Conservation (phyloP, 2,329 filamentous ascomycete species). For the Penicillium rolfsii region DNA sequence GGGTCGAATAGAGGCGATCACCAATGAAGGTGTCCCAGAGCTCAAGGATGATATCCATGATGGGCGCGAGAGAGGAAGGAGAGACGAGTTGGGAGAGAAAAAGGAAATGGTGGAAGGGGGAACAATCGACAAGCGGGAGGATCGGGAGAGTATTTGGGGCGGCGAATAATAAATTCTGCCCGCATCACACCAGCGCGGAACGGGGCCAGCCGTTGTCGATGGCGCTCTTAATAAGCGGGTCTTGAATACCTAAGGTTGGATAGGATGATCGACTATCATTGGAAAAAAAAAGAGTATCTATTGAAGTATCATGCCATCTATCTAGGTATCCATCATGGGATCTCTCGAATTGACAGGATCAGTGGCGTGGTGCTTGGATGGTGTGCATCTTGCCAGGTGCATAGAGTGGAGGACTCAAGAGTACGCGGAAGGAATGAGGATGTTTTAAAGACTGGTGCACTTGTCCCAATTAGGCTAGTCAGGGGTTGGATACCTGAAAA, state of each 20-base stretch:
- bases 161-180: conserved; percentile 27
- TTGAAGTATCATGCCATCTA: not conserved
- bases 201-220: conserved; percentile 28
- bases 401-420: not conserved
- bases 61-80: not conserved
- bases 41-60: conserved; percentile 92
- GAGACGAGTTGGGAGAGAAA: conserved; percentile 5
- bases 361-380: conserved; percentile 2
- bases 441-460: not conserved
- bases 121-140: not conserved
- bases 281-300: not conserved
- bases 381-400: not conserved
- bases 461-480: conserved; percentile 4
- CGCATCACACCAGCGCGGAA: conserved; percentile 43
- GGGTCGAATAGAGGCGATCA: conserved; percentile 74
- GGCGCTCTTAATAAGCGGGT: conserved; percentile 17
- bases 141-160: conserved; percentile 4
- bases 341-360: not conserved
- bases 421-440: conserved; percentile 2
- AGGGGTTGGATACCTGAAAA: conserved; percentile 5
- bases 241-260: not conserved
- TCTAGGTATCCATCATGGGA: not conserved
- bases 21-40: conserved; percentile 78
- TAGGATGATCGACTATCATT: not conserved
- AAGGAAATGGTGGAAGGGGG: not conserved